Conservation (phyloP, 768 basidiomycete species). For the Mycena epipterygia region DNA sequence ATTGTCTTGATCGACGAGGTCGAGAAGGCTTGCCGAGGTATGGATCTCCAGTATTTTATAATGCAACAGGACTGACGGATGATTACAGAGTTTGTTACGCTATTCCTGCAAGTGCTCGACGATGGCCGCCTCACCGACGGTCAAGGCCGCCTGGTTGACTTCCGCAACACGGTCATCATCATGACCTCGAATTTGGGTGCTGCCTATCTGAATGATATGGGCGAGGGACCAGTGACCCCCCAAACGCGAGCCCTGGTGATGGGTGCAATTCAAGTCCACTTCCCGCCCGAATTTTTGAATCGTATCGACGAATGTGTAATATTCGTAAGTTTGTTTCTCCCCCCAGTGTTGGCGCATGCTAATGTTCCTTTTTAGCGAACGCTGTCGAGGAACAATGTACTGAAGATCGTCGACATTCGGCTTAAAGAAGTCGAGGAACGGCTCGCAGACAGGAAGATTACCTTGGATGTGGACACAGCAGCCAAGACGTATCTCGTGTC, state of each 20-base stretch:
- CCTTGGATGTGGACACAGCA: conserved; percentile 78
- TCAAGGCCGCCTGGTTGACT: conserved; percentile 86
- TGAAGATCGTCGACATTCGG: conserved; percentile 91
- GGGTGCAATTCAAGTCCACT: conserved; percentile 84
- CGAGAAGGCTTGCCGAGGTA: conserved; percentile 84
- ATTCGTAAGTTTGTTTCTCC: conserved; percentile 66
- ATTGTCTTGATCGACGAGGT: conserved; percentile 91
- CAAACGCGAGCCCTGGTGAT: conserved; percentile 78
- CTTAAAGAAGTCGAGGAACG: conserved; percentile 89
- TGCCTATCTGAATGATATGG: conserved; percentile 79
- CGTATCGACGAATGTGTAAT: conserved; percentile 90
- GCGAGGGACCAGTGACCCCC: conserved; percentile 75
- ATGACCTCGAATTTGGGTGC: conserved; percentile 96
- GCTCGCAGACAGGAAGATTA: conserved; percentile 84
- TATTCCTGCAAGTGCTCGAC: conserved; percentile 86
- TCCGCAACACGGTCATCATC: conserved; percentile 90
- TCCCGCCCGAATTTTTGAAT: conserved; percentile 95
- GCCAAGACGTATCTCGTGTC: conserved; percentile 84
- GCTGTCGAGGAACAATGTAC: conserved; percentile 81
- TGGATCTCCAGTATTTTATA: not conserved
- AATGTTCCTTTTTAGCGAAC: conserved; percentile 69
- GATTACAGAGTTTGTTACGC: conserved; percentile 58
- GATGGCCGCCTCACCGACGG: conserved; percentile 94
- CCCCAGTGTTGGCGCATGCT: not conserved
- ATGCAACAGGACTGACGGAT: not conserved